Base-by-base conservation (phyloP, 2,329 filamentous ascomycete genomes). In the Aspergillus pseudotamarii region DNA sequence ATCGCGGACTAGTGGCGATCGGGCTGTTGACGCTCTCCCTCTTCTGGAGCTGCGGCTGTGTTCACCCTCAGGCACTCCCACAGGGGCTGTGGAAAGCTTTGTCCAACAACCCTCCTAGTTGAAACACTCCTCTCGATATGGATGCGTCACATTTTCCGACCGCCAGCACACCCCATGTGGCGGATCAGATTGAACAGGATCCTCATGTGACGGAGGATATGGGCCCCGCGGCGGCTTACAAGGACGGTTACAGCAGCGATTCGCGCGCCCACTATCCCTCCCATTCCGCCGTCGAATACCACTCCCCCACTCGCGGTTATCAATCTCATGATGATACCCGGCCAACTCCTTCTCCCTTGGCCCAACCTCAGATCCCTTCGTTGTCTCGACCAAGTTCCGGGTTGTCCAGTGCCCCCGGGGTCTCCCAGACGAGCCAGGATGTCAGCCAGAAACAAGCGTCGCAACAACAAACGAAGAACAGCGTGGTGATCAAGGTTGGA, bases 401-500 rank as follows among this genome's bases (percentile, higher is more conserved):
- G 32, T 73, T 85, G 65, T 84, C 83, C 26, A 77, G 73, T 60
- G 76, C 76, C 19, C 74, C 78, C 19, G 79, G 81, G 59, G 73
- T 81, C 59, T 78, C 83, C n/a, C 82, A 84, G 62, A 74, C 77
- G 34, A 82, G 84, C 64, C 81, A 82, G 56, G 83, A 85, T n/a
- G 79, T 81, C 62, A 76, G 77, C 50, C 76, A 74, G 48, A 79
- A 82, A 68, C 79, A 83, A 54, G 73, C 75, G 10, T 72, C 80
- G 2, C 76, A 74, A 57, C 73, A 80, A 57, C 73, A 80, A 23
- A 74, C 76, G 48, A 83, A 82, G 72, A 83, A 82, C 66, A 90
- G 86, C 72, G 95, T 99, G 43, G 95, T 99, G 62, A 98, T 99
- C 85, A 99, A 99, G 81, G 95, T 99, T 58, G 95, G 95, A 75